A percentile compares a stretch with the other conserved stretches of the same genome.
These are phyloP conservation scores for Metschnikowia baotianmanensis DNA, from an alignment of 805 yeast genomes.

Conservation along the genomic window DNA sequence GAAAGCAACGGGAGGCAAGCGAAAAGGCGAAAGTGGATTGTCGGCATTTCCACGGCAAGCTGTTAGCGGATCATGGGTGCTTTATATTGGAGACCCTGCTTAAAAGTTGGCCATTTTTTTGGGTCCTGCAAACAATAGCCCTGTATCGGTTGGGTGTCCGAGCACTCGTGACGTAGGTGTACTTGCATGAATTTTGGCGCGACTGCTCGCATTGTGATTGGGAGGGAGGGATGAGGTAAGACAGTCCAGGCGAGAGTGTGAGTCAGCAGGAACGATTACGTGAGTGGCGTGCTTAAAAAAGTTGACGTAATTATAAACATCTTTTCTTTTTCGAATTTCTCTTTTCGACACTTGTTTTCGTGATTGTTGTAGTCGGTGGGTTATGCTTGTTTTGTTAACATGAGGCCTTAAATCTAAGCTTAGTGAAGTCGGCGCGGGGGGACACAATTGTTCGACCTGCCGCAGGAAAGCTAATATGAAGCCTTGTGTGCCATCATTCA, in stretches of 20 bases:
- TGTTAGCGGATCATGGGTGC: constrained; percentile 7
- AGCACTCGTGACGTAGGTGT: constrained; percentile 18
- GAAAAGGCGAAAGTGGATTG: neutral
- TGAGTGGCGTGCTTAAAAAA: no score
- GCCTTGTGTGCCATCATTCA: no score
- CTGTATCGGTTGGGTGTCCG: constrained; percentile 8
- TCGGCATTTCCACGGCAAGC: constrained; percentile 3
- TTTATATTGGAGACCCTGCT: constrained; percentile 1
- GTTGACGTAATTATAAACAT: no score
- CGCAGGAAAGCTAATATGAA: no score
- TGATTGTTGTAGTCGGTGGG: no score
- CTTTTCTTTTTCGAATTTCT: no score
- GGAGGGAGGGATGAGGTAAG: neutral
- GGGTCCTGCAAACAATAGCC: constrained; percentile 14
- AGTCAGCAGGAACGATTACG: neutral
- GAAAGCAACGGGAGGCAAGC: neutral
- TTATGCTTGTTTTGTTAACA: no score
- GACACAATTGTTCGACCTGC: no score
- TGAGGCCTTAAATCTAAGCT: no score
- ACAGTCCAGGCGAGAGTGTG: neutral
- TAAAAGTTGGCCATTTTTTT: constrained; percentile 4
- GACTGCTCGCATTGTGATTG: constrained; percentile 1
- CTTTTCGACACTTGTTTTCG: no score
- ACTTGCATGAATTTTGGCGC: constrained; percentile 13
- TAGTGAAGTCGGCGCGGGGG: no score